Evolutionary conservation across 768 basidiomycete species (phyloP), one percentile per base, ranked within the genome.

Genomic region (Pleurotus giganteus): DNA sequence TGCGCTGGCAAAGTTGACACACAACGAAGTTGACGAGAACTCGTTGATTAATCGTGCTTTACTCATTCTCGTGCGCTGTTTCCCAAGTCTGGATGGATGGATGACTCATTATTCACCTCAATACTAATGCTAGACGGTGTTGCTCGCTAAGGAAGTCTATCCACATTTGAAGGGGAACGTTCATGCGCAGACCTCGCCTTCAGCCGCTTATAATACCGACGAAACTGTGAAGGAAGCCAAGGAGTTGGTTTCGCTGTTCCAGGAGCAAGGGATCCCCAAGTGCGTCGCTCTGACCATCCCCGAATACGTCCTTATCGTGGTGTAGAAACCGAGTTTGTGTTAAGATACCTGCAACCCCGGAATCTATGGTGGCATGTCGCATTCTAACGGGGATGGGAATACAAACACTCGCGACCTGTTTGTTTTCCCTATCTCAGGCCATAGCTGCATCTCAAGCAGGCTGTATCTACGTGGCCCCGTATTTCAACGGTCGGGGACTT

Each of bases 331-430:
- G 80, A 9, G 78, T 81, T 21, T 82, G 81, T 61, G 79, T 85
- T 66, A 85, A 84, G 63, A 80, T 85, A 37, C 83, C 82, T 15
- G 69, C 77, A 12, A 83, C 81, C 0, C 77, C 78, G 2, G 76
- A 81, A 57, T 75, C 76, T 4, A 66, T 83, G 41, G 55, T 78
- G 13, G 82, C 83, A 1, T 82, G 81, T 59, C 68, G 69, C 23
- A 60, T 72, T 23, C 74, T 83, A 24, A 67, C 74, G 32, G 70
- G 69, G 17, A 62, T 69, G 24, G 78, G 78, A 5, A 82, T 84
- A 42, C 67, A 77, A 39, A 83, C 81, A 0, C 75, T 84, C 7
- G 82, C 73, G 26, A 84, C 83, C 0, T 75, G 75, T 57, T 61
- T 84, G 19, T 84, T 84, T 66, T 76, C 73, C 27, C 65, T 83